Conservation (phyloP, 352 stramenopile genomes). For the Globisporangium nunn region DNA sequence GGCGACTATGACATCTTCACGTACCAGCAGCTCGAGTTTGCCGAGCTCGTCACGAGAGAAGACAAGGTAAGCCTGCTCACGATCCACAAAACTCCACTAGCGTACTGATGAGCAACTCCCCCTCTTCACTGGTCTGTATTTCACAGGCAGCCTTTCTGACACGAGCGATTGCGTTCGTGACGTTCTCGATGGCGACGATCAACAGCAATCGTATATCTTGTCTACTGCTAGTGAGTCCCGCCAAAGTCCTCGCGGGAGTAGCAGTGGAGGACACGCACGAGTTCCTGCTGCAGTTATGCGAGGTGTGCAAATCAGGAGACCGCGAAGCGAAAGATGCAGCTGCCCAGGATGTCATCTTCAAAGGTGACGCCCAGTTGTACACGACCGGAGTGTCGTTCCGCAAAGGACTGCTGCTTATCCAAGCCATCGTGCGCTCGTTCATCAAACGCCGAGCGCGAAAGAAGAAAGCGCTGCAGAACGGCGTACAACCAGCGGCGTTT, state of each 20-base stretch:
- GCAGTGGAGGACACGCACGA: conserved; percentile 59
- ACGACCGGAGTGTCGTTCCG: conserved; percentile 69
- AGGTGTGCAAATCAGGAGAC: conserved; percentile 45
- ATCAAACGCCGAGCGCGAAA: conserved; percentile 39
- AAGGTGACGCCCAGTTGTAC: conserved; percentile 67
- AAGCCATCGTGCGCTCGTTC: conserved; percentile 62
- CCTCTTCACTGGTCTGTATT: background rate
- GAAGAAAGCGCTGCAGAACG: conserved; percentile 26
- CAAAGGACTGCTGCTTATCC: conserved; percentile 55
- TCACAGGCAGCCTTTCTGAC: conserved; percentile 67
- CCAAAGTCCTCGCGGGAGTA: conserved; percentile 75
- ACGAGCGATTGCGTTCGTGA: conserved; percentile 67
- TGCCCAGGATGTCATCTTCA: conserved; percentile 43
- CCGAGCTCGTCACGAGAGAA: conserved; percentile 53
- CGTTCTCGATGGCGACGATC: conserved; percentile 37
- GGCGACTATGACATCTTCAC: conserved; percentile 57
- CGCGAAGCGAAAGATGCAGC: conserved; percentile 43
- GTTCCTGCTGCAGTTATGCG: conserved; percentile 66
- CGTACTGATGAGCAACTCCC: background rate
- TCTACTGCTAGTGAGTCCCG: conserved; percentile 71
- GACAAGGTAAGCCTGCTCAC: conserved; percentile 43
- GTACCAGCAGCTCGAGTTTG: conserved; percentile 54
- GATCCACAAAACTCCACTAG: background rate
- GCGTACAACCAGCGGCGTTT: background rate
- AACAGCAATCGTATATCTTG: conserved; percentile 49